A percentile compares a stretch with the other conserved stretches of the same genome.
Evolutionary conservation across 345 rosid species (phyloP).

Genomic region (Angophora floribunda): DNA sequence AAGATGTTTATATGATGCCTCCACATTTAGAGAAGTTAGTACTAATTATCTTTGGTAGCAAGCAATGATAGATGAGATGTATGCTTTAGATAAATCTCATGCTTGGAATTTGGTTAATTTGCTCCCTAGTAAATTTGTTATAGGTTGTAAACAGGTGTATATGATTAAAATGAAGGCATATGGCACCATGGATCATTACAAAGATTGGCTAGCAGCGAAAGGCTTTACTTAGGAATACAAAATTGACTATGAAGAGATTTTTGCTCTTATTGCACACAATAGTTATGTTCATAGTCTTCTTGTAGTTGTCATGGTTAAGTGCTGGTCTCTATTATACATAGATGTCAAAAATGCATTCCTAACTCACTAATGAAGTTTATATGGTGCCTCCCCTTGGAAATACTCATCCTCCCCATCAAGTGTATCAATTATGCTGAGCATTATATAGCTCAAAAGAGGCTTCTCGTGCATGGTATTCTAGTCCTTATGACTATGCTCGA

Average conservation of each 20-base stretch:
- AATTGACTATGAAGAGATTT: not conserved
- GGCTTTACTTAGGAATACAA: not conserved
- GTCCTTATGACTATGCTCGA: not conserved
- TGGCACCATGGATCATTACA: not conserved
- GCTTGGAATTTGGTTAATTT: not conserved
- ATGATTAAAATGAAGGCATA: not conserved
- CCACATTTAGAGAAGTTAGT: not conserved
- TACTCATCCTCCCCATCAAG: not conserved
- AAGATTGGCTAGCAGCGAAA: not conserved
- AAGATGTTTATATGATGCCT: not conserved
- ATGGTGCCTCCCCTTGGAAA: not conserved
- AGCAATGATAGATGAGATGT: not conserved
- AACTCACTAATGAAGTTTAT: not conserved
- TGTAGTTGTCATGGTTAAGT: not conserved
- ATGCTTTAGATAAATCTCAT: not conserved
- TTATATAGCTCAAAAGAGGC: not conserved
- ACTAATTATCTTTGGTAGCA: not conserved
- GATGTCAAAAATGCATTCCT: not conserved
- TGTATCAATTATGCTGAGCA: not conserved
- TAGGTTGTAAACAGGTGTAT: not conserved
- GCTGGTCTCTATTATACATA: not conserved
- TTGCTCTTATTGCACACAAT: not conserved
- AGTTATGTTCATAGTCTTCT: not conserved
- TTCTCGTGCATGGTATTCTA: not conserved
- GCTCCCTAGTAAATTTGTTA: not conserved